Conservation (phyloP, 73 alveolate species). For the Symbiodinium natans region DNA sequence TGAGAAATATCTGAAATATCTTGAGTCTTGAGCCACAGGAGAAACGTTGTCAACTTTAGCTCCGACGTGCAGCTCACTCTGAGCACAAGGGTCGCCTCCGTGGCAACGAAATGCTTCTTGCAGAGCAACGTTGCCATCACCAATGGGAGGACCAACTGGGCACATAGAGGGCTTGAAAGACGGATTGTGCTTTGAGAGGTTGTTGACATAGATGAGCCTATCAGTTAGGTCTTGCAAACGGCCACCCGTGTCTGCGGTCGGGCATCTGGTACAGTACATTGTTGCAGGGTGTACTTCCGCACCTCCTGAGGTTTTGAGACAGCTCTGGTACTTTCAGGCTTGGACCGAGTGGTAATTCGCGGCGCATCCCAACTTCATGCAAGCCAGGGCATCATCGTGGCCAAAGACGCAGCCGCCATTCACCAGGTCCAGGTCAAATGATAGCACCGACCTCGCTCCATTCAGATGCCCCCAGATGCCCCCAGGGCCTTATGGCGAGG, state of each 20-base stretch:
- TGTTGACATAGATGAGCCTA: too few species aligned
- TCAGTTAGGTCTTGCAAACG: too few species aligned
- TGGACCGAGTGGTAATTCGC: too few species aligned
- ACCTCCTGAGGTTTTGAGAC: background rate
- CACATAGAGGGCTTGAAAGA: background rate
- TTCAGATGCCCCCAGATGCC: too few species aligned
- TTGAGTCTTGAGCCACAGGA: too few species aligned
- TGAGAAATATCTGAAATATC: too few species aligned
- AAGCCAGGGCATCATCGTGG: background rate
- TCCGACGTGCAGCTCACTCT: too few species aligned
- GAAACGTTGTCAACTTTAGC: too few species aligned
- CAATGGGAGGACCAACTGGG: background rate
- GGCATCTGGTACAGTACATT: background rate
- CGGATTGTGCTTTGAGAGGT: too few species aligned
- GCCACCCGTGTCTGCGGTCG: too few species aligned
- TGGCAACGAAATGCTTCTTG: background rate
- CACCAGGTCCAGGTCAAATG: background rate
- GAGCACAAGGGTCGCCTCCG: background rate
- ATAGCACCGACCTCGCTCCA: background rate
- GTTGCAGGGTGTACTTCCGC: conserved; percentile 8
- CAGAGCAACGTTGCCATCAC: background rate
- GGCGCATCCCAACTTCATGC: background rate
- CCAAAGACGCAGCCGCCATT: conserved; percentile 4
- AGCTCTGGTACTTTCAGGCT: too few species aligned
- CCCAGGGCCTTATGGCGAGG: too few species aligned